A percentile compares a stretch with the other conserved stretches of the same genome.
Evolutionary conservation across 176 grass and related monocot species (phyloP).

Genomic region (Oryza glaberrima): DNA sequence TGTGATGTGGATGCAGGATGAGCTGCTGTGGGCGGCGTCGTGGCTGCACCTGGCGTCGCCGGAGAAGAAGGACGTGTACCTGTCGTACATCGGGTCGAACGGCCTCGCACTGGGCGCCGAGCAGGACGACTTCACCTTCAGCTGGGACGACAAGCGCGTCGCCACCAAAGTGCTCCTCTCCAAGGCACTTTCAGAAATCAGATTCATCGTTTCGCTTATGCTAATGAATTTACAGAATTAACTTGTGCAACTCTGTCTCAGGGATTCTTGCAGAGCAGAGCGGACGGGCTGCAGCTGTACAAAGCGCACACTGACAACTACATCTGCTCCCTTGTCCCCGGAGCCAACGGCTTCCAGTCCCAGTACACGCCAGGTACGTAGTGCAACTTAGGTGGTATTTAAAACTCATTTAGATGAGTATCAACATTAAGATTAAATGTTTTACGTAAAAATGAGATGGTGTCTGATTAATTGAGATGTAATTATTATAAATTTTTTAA

Average conservation of each 20-base stretch:
- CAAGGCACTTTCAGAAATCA: slow-evolving; percentile 26
- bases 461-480: too few species aligned
- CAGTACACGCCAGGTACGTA: slow-evolving; percentile 66
- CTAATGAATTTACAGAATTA: not conserved
- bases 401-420: too few species aligned
- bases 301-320: slow-evolving; percentile 78
- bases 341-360: slow-evolving; percentile 56
- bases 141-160: slow-evolving; percentile 83
- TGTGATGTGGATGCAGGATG: slow-evolving; percentile 45
- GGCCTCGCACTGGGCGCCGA: slow-evolving; percentile 59
- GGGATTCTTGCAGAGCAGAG: slow-evolving; percentile 53
- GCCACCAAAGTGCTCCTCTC: slow-evolving; percentile 76
- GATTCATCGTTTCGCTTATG: too few species aligned
- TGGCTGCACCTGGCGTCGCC: slow-evolving; percentile 66
- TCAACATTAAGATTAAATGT: too few species aligned
- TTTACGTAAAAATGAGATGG: too few species aligned
- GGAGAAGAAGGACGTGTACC: slow-evolving; percentile 37
- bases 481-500: too few species aligned
- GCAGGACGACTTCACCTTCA: slow-evolving; percentile 78
- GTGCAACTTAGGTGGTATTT: too few species aligned
- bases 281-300: slow-evolving; percentile 52
- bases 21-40: slow-evolving; percentile 75
- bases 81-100: slow-evolving; percentile 79
- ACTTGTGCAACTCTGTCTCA: not conserved
- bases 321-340: slow-evolving; percentile 69